Percentiles rank a stretch among this genome's conserved stretches.
These are phyloP conservation scores for Xylaria hypoxylon DNA, from an alignment of 2,329 filamentous ascomycete genomes.

Conservation along the genomic window DNA sequence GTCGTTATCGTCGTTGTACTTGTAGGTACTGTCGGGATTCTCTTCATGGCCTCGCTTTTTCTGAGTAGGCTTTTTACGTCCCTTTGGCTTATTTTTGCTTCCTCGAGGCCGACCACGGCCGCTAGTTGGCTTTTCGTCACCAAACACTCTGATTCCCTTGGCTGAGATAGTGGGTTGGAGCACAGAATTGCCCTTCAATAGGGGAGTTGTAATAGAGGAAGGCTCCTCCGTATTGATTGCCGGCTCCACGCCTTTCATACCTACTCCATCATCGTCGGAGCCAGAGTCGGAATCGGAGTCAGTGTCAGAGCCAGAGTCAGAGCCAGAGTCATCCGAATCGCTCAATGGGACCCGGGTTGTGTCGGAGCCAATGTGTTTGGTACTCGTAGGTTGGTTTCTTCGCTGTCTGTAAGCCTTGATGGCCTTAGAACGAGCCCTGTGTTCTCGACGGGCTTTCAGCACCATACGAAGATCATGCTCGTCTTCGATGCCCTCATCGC, in stretches of 20 bases:
- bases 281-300: background rate
- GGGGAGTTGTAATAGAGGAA: background rate
- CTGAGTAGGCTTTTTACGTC: background rate
- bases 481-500: conserved; percentile 41
- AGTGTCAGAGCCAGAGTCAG: background rate
- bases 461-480: conserved; percentile 38
- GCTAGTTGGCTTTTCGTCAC: background rate
- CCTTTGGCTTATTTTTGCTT: conserved; percentile 13
- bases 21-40: conserved; percentile 19
- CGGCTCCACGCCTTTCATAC: background rate
- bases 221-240: background rate
- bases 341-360: background rate
- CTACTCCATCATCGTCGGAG: background rate
- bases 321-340: background rate
- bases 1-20: background rate
- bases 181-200: background rate
- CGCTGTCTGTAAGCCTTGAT: conserved; percentile 1
- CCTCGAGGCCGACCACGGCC: background rate
- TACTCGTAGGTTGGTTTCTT: background rate
- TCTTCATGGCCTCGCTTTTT: background rate
- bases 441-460: conserved; percentile 25
- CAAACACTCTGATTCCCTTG: conserved; percentile 16
- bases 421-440: conserved; percentile 9
- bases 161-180: background rate
- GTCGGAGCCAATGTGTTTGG: background rate